Conservation (phyloP, 1,284 basidiomycete species). For the Meira miltonrushii region DNA sequence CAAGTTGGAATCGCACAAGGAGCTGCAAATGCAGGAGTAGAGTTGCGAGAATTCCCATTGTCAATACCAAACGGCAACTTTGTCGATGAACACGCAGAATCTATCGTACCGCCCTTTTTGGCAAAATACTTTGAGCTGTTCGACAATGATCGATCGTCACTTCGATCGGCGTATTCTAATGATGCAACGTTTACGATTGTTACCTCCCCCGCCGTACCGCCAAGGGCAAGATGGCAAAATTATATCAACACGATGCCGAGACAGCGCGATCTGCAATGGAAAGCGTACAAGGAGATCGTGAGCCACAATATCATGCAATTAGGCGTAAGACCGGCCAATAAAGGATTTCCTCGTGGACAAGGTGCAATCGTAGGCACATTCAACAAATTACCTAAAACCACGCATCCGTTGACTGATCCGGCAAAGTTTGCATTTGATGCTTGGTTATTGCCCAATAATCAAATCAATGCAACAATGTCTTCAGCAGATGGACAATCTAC, state of each 20-base stretch:
- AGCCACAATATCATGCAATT: constrained; percentile 47
- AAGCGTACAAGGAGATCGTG: constrained; percentile 59
- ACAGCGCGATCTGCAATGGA: constrained; percentile 73
- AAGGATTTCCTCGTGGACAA: constrained; percentile 14
- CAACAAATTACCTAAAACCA: constrained; percentile 67
- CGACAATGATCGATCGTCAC: constrained; percentile 67
- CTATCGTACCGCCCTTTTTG: constrained; percentile 66
- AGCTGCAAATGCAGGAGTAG: constrained; percentile 30
- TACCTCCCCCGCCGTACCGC: constrained; percentile 72
- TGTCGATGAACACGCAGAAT: constrained; percentile 66
- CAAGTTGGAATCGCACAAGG: constrained; percentile 34
- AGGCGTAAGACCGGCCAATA: constrained; percentile 11
- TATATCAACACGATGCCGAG: constrained; percentile 61
- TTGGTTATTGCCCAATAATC: constrained; percentile 60
- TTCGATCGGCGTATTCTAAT: constrained; percentile 73
- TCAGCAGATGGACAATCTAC: not conserved
- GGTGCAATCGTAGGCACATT: constrained; percentile 63
- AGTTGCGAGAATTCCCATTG: constrained; percentile 60
- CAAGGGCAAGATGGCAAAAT: constrained; percentile 58
- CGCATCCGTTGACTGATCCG: constrained; percentile 64
- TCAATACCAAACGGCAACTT: constrained; percentile 67
- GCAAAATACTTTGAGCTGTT: constrained; percentile 71
- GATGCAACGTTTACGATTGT: constrained; percentile 82
- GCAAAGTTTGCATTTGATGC: constrained; percentile 80
- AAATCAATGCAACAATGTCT: constrained; percentile 27